Percentiles rank a stretch among this genome's conserved stretches.
Evolutionary conservation across 768 basidiomycete species (phyloP).

Genomic region (Mycena rosella): DNA sequence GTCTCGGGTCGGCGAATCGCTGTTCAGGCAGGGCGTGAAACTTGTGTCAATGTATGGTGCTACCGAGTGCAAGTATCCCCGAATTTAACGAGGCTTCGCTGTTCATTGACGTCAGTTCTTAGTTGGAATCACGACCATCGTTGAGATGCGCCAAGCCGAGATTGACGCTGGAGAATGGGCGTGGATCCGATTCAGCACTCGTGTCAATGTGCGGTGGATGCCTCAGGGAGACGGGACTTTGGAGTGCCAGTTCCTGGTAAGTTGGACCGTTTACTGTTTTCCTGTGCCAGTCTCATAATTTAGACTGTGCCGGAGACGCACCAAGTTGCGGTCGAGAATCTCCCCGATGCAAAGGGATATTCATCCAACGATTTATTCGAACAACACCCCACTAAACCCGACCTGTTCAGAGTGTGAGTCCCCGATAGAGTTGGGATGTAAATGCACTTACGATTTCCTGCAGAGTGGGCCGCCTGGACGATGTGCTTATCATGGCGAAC

Average conservation of each 20-base stretch:
- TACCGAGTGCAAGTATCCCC: conserved; percentile 47
- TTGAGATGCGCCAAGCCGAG: conserved; percentile 27
- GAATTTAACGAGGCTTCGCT: not conserved
- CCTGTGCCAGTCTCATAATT: too few relatives aligned
- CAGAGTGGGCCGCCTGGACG: conserved; percentile 42
- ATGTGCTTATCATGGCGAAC: conserved; percentile 17
- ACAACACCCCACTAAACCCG: too few relatives aligned
- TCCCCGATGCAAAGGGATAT: conserved; percentile 45
- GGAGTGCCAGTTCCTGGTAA: too few relatives aligned
- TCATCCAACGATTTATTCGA: conserved; percentile 47
- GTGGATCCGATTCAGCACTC: conserved; percentile 50
- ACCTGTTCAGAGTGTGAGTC: conserved; percentile 46
- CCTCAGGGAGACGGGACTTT: too few relatives aligned
- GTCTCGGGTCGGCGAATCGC: conserved; percentile 48
- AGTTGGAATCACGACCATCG: conserved; percentile 39
- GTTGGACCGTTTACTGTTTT: not conserved
- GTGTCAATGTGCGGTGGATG: too few relatives aligned
- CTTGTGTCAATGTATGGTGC: conserved; percentile 50
- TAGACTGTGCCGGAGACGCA: conserved; percentile 48
- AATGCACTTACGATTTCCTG: not conserved
- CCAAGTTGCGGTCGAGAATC: conserved; percentile 51
- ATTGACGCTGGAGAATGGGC: conserved; percentile 44
- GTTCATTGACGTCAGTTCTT: not conserved
- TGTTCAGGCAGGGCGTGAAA: conserved; percentile 51
- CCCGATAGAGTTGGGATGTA: not conserved